Evolutionary conservation across 176 grass and related monocot genomes (phyloP), one percentile per base, ranked within the genome.

Genomic region (Echinochloa phyllopogon): DNA sequence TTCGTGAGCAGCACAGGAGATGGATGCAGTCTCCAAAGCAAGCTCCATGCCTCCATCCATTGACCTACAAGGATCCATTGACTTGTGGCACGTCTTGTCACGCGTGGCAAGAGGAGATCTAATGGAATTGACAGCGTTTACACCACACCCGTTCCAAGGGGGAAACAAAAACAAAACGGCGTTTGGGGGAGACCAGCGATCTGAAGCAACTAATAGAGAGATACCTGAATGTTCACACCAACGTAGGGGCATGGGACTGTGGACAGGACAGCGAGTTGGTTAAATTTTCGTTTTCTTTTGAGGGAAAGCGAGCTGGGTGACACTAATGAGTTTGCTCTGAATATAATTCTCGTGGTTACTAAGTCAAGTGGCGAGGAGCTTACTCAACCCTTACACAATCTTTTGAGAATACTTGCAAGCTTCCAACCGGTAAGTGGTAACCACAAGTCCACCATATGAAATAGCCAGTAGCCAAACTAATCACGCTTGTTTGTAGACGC

Each of bases 81-180:
- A 61, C 43, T 53, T 14, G 6, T 33, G 45, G 57, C 37, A 56
- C 48, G 58, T 82, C 57, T 76, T 44, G 50, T 16, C 78, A 52
- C 65, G 87, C 11, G 49, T 81, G 48, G 41, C 15, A 14, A 42
- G 3, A 84, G 23, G 45, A 56, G 44, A 78, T 72, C 45, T 29
- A n/a, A n/a, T 12, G 67, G 49, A 15, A 38, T 62, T 82, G 83
- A 89, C 77, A 36, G 65, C 59, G 83, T 48, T 33, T 55, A 42
- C 65, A 23, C 49, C 41, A 21, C 45, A 17, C 71, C 10, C 59
- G 24, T 77, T 47, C 47, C 38, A 3, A 82, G 43, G 45, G 41
- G 23, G 67, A 55, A 2, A 39, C 38, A 18, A 41, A 27, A 10
- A 20, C 9, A 33, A 21, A 57, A n/a, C 40, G 6, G 2, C 10